phyloP scores from a whole-genome alignment of 2,329 filamentous ascomycete genomes.

The Aspergillus ochraceus region DNA sequence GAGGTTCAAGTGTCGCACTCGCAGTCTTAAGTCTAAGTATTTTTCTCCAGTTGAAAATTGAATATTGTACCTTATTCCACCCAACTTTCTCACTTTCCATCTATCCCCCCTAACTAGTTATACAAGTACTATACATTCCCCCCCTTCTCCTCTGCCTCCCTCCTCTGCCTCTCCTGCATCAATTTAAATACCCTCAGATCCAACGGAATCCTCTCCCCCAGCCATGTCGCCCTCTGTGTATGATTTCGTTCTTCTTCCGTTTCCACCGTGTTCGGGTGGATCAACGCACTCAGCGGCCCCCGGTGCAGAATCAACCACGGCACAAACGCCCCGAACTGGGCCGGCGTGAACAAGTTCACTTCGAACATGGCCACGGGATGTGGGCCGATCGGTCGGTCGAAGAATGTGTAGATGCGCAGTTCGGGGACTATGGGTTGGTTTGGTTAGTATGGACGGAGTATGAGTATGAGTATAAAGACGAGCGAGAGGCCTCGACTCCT shows the following conservation, averaged over 20 bases:
- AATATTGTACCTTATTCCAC: too few species aligned
- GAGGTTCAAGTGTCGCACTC: too few species aligned
- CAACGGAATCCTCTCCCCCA: conserved; percentile 47
- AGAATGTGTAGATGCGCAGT: conserved; percentile 76
- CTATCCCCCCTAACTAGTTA: too few species aligned
- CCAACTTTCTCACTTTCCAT: too few species aligned
- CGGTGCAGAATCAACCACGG: conserved; percentile 81
- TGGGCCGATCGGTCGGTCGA: conserved; percentile 75
- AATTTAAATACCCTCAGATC: conserved; percentile 41
- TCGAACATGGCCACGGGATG: conserved; percentile 90
- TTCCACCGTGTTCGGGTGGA: conserved; percentile 74
- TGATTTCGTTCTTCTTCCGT: conserved; percentile 54
- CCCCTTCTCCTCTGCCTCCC: conserved; percentile 15
- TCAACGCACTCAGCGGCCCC: conserved; percentile 72
- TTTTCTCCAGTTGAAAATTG: too few species aligned
- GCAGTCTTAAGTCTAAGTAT: too few species aligned
- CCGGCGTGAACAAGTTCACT: conserved; percentile 81
- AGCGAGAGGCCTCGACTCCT: too few species aligned
- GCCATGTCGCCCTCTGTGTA: conserved; percentile 46
- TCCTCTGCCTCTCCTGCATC: conserved; percentile 25
- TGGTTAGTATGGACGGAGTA: neutral
- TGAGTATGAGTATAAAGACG: too few species aligned
- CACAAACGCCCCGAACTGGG: conserved; percentile 85
- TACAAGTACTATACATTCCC: neutral
- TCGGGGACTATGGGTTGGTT: conserved; percentile 67